phyloP scores from a whole-genome alignment of 2,329 filamentous ascomycete genomes.

The Arthrobotrys sphaeroides region DNA sequence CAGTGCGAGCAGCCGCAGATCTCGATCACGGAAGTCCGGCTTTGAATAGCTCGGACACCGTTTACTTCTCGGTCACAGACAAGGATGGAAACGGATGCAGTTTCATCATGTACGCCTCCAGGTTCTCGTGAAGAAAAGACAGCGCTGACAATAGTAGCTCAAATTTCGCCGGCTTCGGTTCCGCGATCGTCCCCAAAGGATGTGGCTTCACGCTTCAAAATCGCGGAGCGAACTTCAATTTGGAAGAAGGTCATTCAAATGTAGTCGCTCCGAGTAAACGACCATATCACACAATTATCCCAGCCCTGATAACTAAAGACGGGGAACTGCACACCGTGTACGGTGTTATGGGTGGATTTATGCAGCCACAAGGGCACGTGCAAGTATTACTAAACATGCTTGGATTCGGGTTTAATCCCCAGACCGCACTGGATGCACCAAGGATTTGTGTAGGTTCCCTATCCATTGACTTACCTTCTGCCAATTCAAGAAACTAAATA shows the following conservation, averaged over 20 bases:
- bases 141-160: slow-evolving; percentile 63
- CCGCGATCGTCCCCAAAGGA: slow-evolving; percentile 80
- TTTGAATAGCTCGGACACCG: slow-evolving; percentile 86
- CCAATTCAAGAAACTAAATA: slow-evolving; percentile 16
- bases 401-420: slow-evolving; percentile 80
- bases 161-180: slow-evolving; percentile 90
- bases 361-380: slow-evolving; percentile 96
- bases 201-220: slow-evolving; percentile 96
- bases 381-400: slow-evolving; percentile 92
- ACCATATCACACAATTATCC: slow-evolving; percentile 98
- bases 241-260: slow-evolving; percentile 78
- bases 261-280: slow-evolving; percentile 80
- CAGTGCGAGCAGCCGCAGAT: slow-evolving; percentile 65
- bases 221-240: slow-evolving; percentile 84
- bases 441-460: slow-evolving; percentile 77
- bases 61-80: slow-evolving; percentile 91
- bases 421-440: slow-evolving; percentile 88
- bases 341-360: slow-evolving; percentile 97
- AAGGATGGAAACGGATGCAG: slow-evolving; percentile 85
- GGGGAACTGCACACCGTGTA: slow-evolving; percentile 68
- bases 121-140: not conserved
- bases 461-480: not conserved
- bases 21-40: slow-evolving; percentile 82
- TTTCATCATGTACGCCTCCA: slow-evolving; percentile 77
- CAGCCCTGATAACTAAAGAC: slow-evolving; percentile 82